These are phyloP conservation scores for Exophiala sideris DNA, from an alignment of 2,329 filamentous ascomycete species.

Conservation along the genomic window DNA sequence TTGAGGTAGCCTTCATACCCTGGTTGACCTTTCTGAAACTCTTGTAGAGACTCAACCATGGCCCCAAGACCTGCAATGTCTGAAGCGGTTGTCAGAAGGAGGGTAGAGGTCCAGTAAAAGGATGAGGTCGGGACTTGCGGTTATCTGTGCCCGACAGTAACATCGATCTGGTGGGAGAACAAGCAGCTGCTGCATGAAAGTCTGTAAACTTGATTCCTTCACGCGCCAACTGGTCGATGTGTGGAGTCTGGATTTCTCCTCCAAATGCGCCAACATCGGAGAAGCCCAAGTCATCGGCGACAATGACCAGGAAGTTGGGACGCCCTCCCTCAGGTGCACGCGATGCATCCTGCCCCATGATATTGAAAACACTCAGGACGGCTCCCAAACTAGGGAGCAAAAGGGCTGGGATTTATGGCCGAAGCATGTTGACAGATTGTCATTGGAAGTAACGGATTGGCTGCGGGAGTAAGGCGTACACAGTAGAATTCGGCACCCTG, in stretches of 20 bases:
- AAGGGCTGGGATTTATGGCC: no score
- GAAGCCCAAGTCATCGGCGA: constrained; percentile 33
- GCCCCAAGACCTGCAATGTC: constrained; percentile 35
- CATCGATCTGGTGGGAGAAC: constrained; percentile 36
- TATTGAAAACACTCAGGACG: neutral
- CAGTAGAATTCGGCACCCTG: no score
- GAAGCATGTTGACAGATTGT: no score
- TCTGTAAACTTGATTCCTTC: constrained; percentile 31
- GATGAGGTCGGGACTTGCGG: constrained; percentile 7
- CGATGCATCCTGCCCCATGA: neutral
- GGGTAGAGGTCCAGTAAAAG: neutral
- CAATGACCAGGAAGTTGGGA: constrained; percentile 31
- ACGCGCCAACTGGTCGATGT: constrained; percentile 24
- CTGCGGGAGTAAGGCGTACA: no score
- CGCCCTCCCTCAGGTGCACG: constrained; percentile 7
- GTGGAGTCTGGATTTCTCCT: constrained; percentile 34
- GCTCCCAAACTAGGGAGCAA: neutral
- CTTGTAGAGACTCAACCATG: constrained; percentile 31
- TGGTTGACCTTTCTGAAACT: constrained; percentile 28
- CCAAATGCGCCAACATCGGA: constrained; percentile 30
- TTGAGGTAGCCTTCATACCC: constrained; percentile 40
- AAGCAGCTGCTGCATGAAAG: constrained; percentile 34
- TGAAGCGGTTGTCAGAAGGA: constrained; percentile 19
- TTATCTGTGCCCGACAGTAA: constrained; percentile 34
- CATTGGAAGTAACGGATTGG: no score